These are phyloP conservation scores for Globisporangium alternatum DNA, from an alignment of 352 stramenopile species.

Conservation along the genomic window DNA sequence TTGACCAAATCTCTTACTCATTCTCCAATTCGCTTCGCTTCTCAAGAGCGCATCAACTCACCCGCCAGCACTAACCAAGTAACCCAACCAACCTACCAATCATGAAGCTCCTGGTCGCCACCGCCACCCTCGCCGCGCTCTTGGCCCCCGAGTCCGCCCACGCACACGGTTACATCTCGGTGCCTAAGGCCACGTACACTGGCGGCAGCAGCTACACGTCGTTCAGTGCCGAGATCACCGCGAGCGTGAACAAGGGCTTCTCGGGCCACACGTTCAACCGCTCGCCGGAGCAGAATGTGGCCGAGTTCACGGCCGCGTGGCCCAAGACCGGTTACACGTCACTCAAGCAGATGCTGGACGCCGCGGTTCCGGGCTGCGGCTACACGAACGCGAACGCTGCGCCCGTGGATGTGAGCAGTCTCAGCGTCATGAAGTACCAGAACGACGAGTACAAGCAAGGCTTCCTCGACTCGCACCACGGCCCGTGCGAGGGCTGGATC, in stretches of 20 bases:
- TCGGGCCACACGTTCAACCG: no score
- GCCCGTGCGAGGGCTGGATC: constrained; percentile 54
- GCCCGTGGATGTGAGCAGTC: constrained; percentile 19
- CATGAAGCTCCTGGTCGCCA: constrained; percentile 12
- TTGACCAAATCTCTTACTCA: not conserved
- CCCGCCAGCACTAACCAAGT: no score
- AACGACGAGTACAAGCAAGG: constrained; percentile 16
- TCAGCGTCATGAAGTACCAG: constrained; percentile 11
- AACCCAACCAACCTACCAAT: not conserved
- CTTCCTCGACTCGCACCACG: constrained; percentile 20
- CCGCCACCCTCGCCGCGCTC: not conserved
- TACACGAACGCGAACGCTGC: constrained; percentile 8
- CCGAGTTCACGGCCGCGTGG: constrained; percentile 44
- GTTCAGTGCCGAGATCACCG: constrained; percentile 56
- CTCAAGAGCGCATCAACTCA: not conserved
- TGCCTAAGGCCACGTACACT: constrained; percentile 19
- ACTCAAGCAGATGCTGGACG: constrained; percentile 29
- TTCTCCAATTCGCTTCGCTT: not conserved
- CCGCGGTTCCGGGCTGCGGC: constrained; percentile 15
- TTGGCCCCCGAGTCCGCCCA: not conserved
- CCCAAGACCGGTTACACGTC: constrained; percentile 33
- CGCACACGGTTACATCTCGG: constrained; percentile 29
- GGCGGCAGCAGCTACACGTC: constrained; percentile 18
- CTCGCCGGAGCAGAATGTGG: constrained; percentile 11
- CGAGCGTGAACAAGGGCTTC: constrained; percentile 33